Evolutionary conservation across 257 asterid genomes (phyloP), one percentile per base, ranked within the genome.

Genomic region (Voacanga thouarsii): DNA sequence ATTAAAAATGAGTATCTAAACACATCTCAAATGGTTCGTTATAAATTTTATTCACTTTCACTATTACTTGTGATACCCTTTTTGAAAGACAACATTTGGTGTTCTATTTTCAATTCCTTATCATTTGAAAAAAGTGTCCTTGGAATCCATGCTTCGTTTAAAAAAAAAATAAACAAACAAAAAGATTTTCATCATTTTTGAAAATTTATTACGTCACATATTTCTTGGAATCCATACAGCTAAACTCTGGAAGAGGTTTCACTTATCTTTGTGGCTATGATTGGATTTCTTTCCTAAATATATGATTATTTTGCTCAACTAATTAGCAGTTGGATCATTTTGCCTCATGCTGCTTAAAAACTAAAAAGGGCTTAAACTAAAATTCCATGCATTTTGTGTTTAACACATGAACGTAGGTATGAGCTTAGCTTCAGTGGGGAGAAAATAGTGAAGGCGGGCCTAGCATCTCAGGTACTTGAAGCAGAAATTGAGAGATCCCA

Each of bases 401-500:
- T 19, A 23, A 28, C 16, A 14, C 23, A 10, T 37, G 65, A 44
- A 45, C 24, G 23, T 69, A 96, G 99, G 96, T 96, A 90, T 82
- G 99, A 96, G 90, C 98, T 96, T 74, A 88, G 92, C 88, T 96
- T 88, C 77, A 79, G 79, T 66, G 97, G 93, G 41, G 98, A 96
- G 85, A 96, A 89, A 89, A 82, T 81, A 76, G 84, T 90, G 21
- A 92, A 90, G 86, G 81, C 89, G 70, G 75, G 86, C 63, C 45
- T 88, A 60, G 72, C 79, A 44, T 66, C 89, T 78, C 89, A 83
- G 79, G 81, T 83, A 41, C 83, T 83, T 50, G 97, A 90, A 72
- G 83, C 86, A 71, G 98, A 92, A 81, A 78, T 53, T 56, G 96
- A 91, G 71, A 92, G 83, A 86, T 80, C 87, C 78, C 90, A 83